phyloP scores from a whole-genome alignment of 768 basidiomycete genomes.

The Mycena haematopus region DNA sequence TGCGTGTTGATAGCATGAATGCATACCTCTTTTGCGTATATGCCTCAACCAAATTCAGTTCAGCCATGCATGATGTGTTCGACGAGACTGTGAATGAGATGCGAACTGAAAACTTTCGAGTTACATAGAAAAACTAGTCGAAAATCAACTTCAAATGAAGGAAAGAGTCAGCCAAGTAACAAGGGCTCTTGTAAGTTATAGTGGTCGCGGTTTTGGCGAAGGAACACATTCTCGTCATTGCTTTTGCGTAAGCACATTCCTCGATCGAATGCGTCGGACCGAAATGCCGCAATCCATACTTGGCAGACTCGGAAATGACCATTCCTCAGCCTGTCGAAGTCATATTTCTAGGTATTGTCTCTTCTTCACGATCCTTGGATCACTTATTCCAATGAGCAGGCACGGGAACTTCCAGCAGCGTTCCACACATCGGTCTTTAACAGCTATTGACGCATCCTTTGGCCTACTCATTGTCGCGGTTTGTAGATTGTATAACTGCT shows the following conservation, averaged over 20 bases:
- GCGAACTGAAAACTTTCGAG: constrained; percentile 62
- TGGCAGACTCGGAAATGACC: background rate
- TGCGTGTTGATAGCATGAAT: no score
- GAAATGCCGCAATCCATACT: no score
- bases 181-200: no score
- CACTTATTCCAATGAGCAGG: background rate
- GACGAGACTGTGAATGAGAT: constrained; percentile 75
- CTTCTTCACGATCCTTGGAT: no score
- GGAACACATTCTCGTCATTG: no score
- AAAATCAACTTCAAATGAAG: no score
- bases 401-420: constrained; percentile 26
- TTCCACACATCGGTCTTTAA: constrained; percentile 23
- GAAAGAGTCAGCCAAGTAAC: no score
- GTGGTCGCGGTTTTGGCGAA: no score
- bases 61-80: constrained; percentile 82
- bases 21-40: constrained; percentile 91
- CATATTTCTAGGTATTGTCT: constrained; percentile 16
- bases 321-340: constrained; percentile 16
- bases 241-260: no score
- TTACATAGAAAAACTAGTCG: no score
- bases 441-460: constrained; percentile 42
- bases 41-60: constrained; percentile 83
- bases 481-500: constrained; percentile 74
- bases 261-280: no score
- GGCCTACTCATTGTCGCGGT: background rate